These are phyloP conservation scores for Fusarium pseudograminearum DNA, from an alignment of 2,329 filamentous ascomycete genomes.

Conservation along the genomic window DNA sequence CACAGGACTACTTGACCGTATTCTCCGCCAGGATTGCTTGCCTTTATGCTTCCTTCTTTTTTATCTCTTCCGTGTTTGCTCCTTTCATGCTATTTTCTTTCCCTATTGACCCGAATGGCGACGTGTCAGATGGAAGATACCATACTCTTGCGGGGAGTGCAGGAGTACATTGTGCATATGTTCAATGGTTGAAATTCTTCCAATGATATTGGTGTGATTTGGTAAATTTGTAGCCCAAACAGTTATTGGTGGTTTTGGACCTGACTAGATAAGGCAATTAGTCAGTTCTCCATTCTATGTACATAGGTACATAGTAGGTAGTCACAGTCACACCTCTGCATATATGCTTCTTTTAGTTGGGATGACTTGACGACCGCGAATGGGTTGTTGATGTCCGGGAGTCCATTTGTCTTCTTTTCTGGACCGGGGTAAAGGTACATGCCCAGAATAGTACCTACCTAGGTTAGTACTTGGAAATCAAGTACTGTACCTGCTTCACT, in stretches of 20 bases:
- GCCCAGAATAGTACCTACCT: not conserved
- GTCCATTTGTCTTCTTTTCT: not conserved
- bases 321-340: constrained; percentile 27
- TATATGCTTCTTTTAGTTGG: constrained; percentile 12
- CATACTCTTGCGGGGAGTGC: constrained; percentile 16
- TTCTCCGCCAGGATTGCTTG: not conserved
- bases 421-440: constrained; percentile 1
- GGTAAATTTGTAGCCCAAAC: constrained; percentile 8
- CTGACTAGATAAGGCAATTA: not conserved
- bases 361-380: constrained; percentile 6
- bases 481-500: constrained; percentile 40
- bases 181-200: constrained; percentile 17
- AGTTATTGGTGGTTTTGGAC: constrained; percentile 33
- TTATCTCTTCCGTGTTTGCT: not conserved
- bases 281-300: not conserved
- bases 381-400: constrained; percentile 1
- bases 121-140: constrained; percentile 35
- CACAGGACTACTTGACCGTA: not conserved
- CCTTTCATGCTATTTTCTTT: constrained; percentile 11
- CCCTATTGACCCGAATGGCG: constrained; percentile 3
- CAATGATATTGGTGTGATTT: constrained; percentile 30
- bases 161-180: constrained; percentile 19
- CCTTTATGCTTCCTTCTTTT: not conserved
- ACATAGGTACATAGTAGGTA: not conserved
- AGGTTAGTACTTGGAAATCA: not conserved